Conservation (phyloP, 129 eudicot species). For the Lonicera japonica region DNA sequence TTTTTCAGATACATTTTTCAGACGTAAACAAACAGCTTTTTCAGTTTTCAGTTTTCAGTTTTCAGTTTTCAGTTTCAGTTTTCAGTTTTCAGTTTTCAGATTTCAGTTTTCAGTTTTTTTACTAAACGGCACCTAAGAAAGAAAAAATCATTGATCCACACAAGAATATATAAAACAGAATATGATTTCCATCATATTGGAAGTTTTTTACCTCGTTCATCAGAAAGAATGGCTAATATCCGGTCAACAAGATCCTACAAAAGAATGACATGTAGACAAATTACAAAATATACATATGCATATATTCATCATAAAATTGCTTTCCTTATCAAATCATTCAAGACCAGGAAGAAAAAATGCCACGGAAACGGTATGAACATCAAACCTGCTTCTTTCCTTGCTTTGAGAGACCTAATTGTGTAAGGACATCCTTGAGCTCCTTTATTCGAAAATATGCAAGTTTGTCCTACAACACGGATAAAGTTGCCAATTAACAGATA, state of each 20-base stretch:
- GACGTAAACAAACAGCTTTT: too few relatives aligned
- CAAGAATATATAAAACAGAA: neutral
- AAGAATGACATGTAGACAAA: conserved; percentile 11
- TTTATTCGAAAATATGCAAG: conserved; percentile 84
- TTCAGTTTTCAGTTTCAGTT: too few relatives aligned
- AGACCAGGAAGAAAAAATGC: too few relatives aligned
- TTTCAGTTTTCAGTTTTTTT: too few relatives aligned
- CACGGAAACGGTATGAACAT: neutral
- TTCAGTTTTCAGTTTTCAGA: too few relatives aligned
- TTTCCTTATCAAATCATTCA: too few relatives aligned
- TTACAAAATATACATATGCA: neutral
- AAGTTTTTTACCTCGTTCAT: conserved; percentile 66
- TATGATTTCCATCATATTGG: neutral
- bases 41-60: too few relatives aligned
- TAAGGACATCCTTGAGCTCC: conserved; percentile 92
- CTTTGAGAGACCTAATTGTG: conserved; percentile 86
- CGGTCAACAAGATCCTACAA: conserved; percentile 90
- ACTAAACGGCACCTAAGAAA: too few relatives aligned
- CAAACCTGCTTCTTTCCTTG: conserved; percentile 99
- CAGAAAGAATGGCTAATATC: conserved; percentile 64
- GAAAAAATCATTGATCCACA: neutral
- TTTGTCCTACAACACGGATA: conserved; percentile 53
- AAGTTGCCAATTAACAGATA: neutral
- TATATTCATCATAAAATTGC: neutral
- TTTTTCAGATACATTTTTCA: too few relatives aligned